Base-by-base conservation (phyloP, 805 yeast species). In the Zygoascus tannicola region DNA sequence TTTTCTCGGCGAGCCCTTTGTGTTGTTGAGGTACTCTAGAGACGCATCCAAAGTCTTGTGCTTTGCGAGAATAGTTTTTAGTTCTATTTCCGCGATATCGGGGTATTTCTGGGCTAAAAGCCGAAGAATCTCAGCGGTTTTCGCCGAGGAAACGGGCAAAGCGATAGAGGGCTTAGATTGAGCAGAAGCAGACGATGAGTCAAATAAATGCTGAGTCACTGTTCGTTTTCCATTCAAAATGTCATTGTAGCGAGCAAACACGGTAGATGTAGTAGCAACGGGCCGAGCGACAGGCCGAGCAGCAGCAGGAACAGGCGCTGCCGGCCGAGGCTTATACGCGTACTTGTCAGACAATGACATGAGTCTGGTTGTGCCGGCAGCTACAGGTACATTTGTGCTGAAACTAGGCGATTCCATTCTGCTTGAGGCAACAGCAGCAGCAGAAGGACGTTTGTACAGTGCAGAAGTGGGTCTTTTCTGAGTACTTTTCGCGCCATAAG, bases 41-140 rank as follows among this genome's bases (percentile, higher is more conserved):
- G 68, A 63, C 26, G 53, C 64, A 37, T 64, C 65, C 45, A 50
- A 60, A 10, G 63, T 62, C 39, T 48, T 44, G 36, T 52, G 40
- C 15, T 44, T 26, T 16, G 48, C 44, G 16, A 55, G 51, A 4
- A 58, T 57, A n/a, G 44, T 18, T 22, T 39, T 19, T 2, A 46
- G 44, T 10, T 44, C 42, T 14, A 32, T 42, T 3, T 18, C 32
- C 10, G 52, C 44, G 30, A 33, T 35, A 12, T 23, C 22, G n/a
- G 38, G 22, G 30, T 40, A 43, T 7, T 19, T 38, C 15, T 22
- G 20, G n/a, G 22, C 22, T 3, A 46, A 43, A 18, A 21, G 22
- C 10, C 35, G 22, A 22, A 45, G 34, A n/a, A 48, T 19, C 19
- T 35, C 23, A 18, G 23, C 35, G 36, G 15, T 22, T 18, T 30